Evolutionary conservation across 345 rosid species (phyloP), one percentile per base, ranked within the genome.

Genomic region (Raphanus raphanistrum): DNA sequence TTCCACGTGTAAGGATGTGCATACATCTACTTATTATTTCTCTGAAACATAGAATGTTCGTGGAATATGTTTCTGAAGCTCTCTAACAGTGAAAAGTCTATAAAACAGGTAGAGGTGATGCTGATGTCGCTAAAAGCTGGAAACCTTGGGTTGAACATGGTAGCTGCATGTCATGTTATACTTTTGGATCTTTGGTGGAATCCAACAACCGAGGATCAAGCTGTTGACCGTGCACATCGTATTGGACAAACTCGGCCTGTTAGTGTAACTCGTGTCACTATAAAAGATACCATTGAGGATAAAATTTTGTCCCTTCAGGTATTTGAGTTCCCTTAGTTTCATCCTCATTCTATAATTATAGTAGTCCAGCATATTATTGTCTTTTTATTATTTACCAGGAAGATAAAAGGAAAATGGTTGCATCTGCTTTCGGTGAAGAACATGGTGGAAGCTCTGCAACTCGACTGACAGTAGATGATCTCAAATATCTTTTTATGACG

Each of bases 121-220:
- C 62, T 93, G 79, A 93, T 93, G 94, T 93, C 98, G 0, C 79
- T 93, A 35, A 93, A 93, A 86, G 97, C 97, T 4, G 97, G 98
- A 83, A 93, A 93, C 68, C 90, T 93, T 16, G 98, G 98, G 55
- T 84, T 93, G 86, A 93, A 93, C 68, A 93, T 91, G 98, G 96
- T 90, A 48, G 90, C 98, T 72, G 98, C 98, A 16, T 87, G 88
- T 69, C 97, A 91, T 81, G 98, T 93, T 68, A 88, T 93, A 76
- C 89, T 91, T 68, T 74, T 93, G 82, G 98, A 93, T 77, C 96
- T 88, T 50, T 93, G 98, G 98, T 93, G 97, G 98, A 90, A 93
- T 83, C 97, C 98, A 52, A 87, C 94, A 36, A 93, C 97, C 1
- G 80, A 76, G 17, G 80, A 77, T 27, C 81, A 77, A 55, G 81